These are phyloP conservation scores for Aspergillus quadrilineatus DNA, from an alignment of 2,329 filamentous ascomycete genomes.

Conservation along the genomic window DNA sequence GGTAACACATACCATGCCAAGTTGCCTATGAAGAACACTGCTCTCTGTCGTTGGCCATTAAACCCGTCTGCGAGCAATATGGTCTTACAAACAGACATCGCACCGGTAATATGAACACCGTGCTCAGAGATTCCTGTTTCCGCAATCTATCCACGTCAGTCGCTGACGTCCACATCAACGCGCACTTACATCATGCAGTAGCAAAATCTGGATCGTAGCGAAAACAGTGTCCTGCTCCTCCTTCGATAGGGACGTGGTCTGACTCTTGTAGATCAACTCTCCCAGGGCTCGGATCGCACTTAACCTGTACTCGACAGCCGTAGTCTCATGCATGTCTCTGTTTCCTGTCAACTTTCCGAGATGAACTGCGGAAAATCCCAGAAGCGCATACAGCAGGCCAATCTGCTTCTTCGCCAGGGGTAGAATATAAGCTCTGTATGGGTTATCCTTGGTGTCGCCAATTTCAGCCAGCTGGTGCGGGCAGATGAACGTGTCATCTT, in stretches of 20 bases:
- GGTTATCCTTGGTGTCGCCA: constrained; percentile 24
- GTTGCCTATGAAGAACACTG: constrained; percentile 33
- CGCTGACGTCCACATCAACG: no score
- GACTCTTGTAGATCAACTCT: constrained; percentile 27
- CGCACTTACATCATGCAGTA: constrained; percentile 31
- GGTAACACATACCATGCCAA: constrained; percentile 25
- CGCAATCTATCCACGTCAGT: constrained; percentile 25
- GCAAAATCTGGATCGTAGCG: constrained; percentile 31
- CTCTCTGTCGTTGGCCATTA: constrained; percentile 24
- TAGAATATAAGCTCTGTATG: constrained; percentile 31
- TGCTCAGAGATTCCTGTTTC: constrained; percentile 33
- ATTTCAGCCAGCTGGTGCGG: constrained; percentile 32
- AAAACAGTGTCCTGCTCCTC: constrained; percentile 31
- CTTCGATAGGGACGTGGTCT: constrained; percentile 21
- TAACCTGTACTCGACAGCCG: constrained; percentile 30
- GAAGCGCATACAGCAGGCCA: constrained; percentile 28
- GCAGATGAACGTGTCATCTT: constrained; percentile 31
- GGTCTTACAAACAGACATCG: constrained; percentile 33
- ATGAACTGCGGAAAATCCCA: constrained; percentile 31
- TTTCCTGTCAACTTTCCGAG: constrained; percentile 25
- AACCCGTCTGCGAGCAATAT: constrained; percentile 25
- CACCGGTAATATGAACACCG: constrained; percentile 34
- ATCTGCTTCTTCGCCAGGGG: constrained; percentile 30
- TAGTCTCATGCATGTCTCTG: constrained; percentile 22
- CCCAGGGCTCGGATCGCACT: constrained; percentile 31